Evolutionary conservation across 805 yeast genomes (phyloP).

Genomic region (Yarrowia sp.): DNA sequence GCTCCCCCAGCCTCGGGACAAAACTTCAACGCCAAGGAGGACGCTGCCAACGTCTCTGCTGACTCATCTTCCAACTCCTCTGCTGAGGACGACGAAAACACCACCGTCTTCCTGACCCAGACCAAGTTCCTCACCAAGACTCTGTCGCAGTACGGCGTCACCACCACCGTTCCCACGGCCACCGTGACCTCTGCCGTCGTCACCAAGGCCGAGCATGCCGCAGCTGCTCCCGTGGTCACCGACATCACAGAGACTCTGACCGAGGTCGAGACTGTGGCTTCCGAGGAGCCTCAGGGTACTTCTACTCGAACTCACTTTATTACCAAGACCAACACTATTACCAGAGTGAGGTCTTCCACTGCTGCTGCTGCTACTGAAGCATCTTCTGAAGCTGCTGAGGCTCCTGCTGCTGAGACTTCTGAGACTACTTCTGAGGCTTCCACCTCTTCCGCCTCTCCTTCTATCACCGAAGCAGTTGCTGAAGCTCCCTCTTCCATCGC

Average conservation of each 20-base stretch:
- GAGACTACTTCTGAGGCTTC: neutral
- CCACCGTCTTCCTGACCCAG: constrained; percentile 34
- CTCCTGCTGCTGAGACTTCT: constrained; percentile 1
- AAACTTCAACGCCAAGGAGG: constrained; percentile 19
- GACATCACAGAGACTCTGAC: constrained; percentile 37
- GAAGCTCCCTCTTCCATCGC: neutral
- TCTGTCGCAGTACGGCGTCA: constrained; percentile 16
- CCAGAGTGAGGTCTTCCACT: constrained; percentile 15
- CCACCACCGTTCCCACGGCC: constrained; percentile 29
- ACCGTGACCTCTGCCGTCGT: constrained; percentile 32
- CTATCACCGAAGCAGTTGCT: neutral
- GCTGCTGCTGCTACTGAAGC: neutral
- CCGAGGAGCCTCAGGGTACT: constrained; percentile 21
- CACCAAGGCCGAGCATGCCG: constrained; percentile 10
- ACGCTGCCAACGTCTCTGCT: neutral
- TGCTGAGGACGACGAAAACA: constrained; percentile 19
- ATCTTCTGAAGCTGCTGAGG: neutral
- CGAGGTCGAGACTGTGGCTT: constrained; percentile 15
- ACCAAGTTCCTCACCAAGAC: constrained; percentile 36
- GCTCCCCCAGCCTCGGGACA: constrained; percentile 15
- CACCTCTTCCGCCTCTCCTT: constrained; percentile 1
- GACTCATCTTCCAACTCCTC: neutral
- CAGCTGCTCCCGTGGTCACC: constrained; percentile 27
- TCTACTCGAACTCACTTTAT: constrained; percentile 18
- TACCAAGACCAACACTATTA: constrained; percentile 29